Conservation (phyloP, 2,329 filamentous ascomycete species). For the Fusarium miscanthi region DNA sequence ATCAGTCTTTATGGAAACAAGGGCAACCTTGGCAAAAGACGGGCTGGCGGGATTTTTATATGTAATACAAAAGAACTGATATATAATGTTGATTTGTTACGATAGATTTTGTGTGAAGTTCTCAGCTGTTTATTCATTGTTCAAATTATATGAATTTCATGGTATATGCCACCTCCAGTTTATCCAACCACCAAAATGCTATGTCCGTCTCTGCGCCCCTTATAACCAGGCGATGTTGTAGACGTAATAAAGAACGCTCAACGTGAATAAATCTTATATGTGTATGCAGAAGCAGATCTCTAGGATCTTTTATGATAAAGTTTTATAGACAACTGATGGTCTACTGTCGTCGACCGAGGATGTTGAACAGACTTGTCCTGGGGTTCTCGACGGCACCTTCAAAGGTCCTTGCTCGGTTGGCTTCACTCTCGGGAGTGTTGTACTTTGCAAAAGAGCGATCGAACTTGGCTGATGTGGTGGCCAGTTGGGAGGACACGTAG, state of each 20-base stretch:
- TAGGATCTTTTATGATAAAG: not conserved
- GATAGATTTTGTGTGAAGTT: not conserved
- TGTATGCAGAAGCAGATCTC: not conserved
- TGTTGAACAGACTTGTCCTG: constrained; percentile 50
- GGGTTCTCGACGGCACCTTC: constrained; percentile 49
- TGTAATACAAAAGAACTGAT: constrained; percentile 40
- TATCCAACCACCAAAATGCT: constrained; percentile 7
- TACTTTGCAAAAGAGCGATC: constrained; percentile 54
- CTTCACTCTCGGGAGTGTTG: constrained; percentile 53
- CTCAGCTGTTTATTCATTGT: constrained; percentile 24
- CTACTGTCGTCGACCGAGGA: constrained; percentile 48
- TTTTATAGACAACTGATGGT: not conserved
- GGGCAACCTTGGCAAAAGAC: constrained; percentile 14
- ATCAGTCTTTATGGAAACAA: constrained; percentile 24
- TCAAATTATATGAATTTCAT: constrained; percentile 17
- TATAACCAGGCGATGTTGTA: not conserved
- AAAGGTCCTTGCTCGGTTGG: constrained; percentile 48
- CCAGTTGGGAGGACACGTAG: constrained; percentile 51
- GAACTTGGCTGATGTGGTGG: constrained; percentile 49
- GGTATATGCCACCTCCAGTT: constrained; percentile 27
- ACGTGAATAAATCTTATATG: constrained; percentile 22
- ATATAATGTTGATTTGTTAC: not conserved
- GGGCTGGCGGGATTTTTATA: constrained; percentile 24
- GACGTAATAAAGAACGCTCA: constrained; percentile 36
- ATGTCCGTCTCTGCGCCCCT: not conserved